Conservation (phyloP, 148 eudicot species). For the Cornus florida region DNA sequence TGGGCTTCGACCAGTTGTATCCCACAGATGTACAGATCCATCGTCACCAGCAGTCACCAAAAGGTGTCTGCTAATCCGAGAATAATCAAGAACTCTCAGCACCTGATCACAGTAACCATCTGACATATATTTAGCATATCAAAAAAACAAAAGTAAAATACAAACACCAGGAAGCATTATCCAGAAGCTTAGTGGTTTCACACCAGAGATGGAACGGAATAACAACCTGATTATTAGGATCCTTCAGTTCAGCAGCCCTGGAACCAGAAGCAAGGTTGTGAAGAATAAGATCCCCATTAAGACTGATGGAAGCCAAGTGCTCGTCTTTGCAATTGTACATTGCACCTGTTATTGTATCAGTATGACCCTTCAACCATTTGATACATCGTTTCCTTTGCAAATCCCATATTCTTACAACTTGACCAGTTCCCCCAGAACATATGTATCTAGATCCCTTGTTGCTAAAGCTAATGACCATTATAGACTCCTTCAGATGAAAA, state of each 20-base stretch:
- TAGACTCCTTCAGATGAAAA: slow-evolving; percentile 53
- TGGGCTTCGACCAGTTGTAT: slow-evolving; percentile 85
- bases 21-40: slow-evolving; percentile 97
- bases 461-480: slow-evolving; percentile 76
- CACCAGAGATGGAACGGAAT: slow-evolving; percentile 12
- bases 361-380: slow-evolving; percentile 94
- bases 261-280: slow-evolving; percentile 97
- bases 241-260: slow-evolving; percentile 83
- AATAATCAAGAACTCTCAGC: slow-evolving; percentile 94
- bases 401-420: slow-evolving; percentile 95
- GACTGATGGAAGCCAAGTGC: slow-evolving; percentile 92
- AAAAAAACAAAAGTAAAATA: slow-evolving; percentile 13
- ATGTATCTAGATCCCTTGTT: slow-evolving; percentile 87
- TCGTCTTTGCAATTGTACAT: slow-evolving; percentile 95
- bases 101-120: slow-evolving; percentile 56
- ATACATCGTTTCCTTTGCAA: slow-evolving; percentile 92
- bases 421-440: slow-evolving; percentile 88
- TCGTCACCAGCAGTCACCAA: slow-evolving; percentile 98
- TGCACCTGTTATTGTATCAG: slow-evolving; percentile 74
- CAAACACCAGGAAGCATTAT: slow-evolving; percentile 8
- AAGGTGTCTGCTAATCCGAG: slow-evolving; percentile 88
- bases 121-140: slow-evolving; percentile 38
- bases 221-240: slow-evolving; percentile 82
- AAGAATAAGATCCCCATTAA: slow-evolving; percentile 80
- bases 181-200: slow-evolving; percentile 1